Conservation (phyloP, 192 early-diverging fungal genomes). For the Coemansia sp. region DNA sequence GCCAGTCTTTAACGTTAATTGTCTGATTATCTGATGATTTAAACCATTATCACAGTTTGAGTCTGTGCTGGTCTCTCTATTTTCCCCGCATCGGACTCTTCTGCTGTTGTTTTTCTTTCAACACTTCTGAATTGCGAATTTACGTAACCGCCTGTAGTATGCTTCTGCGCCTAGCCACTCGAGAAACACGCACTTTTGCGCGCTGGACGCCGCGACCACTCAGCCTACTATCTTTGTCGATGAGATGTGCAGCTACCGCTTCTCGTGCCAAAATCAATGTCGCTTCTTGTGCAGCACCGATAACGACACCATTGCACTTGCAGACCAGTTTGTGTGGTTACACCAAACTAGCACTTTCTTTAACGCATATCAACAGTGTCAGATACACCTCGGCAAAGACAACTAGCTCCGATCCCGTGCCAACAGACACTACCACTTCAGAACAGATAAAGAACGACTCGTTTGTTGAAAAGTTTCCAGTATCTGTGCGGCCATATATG, state of each 20-base stretch:
- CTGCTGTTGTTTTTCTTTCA: background rate
- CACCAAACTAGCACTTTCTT: background rate
- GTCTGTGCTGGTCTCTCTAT: background rate
- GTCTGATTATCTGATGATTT: background rate
- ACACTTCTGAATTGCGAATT: background rate
- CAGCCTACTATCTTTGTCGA: background rate
- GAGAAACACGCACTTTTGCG: background rate
- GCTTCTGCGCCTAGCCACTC: background rate
- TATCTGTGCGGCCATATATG: constrained; percentile 66
- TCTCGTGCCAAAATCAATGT: background rate
- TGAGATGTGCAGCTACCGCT: background rate
- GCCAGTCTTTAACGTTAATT: background rate
- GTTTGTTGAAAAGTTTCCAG: constrained; percentile 58
- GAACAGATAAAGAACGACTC: constrained; percentile 34
- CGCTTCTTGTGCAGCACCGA: background rate
- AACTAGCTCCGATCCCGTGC: background rate
- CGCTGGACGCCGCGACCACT: background rate
- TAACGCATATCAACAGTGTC: background rate
- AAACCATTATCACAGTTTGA: background rate
- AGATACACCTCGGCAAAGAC: background rate
- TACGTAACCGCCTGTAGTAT: background rate
- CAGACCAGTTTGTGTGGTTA: background rate
- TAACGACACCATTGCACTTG: background rate
- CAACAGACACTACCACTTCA: background rate
- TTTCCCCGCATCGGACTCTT: background rate